Evolutionary conservation across 352 stramenopile species (phyloP).

Genomic region (Phytopythium helicoides): DNA sequence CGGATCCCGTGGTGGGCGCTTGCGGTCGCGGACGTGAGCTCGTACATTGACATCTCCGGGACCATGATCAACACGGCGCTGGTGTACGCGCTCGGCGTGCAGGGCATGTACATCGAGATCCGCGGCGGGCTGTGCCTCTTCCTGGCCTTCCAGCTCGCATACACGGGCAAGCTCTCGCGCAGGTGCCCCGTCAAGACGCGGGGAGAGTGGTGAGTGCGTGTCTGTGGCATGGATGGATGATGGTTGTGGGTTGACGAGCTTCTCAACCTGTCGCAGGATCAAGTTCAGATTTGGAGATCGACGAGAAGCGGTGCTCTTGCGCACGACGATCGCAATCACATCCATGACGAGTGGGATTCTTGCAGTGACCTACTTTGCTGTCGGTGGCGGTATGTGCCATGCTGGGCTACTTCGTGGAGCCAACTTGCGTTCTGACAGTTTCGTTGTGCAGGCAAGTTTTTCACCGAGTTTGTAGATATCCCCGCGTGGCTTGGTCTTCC

Average conservation of each 20-base stretch:
- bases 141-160: conserved; percentile 76
- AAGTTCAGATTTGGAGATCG: conserved; percentile 73
- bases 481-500: conserved; percentile 54
- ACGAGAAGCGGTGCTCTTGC: conserved; percentile 48
- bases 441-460: conserved; percentile 53
- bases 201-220: conserved; percentile 56
- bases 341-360: conserved; percentile 63
- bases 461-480: conserved; percentile 69
- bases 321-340: conserved; percentile 69
- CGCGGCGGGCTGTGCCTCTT: conserved; percentile 75
- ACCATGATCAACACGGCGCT: conserved; percentile 87
- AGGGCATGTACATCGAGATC: conserved; percentile 86
- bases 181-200: conserved; percentile 75
- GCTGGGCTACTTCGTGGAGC: neutral
- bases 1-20: conserved; percentile 73
- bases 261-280: conserved; percentile 60
- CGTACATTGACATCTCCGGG: conserved; percentile 83
- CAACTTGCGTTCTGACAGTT: no score
- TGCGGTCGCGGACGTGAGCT: conserved; percentile 74
- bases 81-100: conserved; percentile 76
- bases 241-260: no score
- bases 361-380: conserved; percentile 73
- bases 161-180: conserved; percentile 73
- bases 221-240: neutral
- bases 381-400: conserved; percentile 40